Base-by-base conservation (phyloP, 2,329 filamentous ascomycete species). In the Aureobasidium vineae region DNA sequence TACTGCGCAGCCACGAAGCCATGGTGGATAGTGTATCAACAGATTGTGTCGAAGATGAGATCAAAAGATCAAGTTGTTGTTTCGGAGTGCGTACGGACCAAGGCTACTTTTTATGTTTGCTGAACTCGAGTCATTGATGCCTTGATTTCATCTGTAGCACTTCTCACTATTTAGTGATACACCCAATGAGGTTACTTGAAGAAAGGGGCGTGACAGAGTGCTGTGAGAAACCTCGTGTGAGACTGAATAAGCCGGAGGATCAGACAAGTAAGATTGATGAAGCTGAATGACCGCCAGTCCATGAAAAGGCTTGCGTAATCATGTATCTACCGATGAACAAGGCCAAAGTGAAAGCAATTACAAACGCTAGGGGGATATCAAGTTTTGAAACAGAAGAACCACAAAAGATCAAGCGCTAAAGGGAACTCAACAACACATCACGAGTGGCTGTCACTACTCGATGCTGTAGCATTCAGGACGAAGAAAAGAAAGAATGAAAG, bases 91-190 rank as follows among this genome's bases (percentile, higher is more conserved):
- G 43, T 49, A 47, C 43, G 57, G 41, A 49, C 57, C 43, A 61
- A 23, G 36, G 11, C 19, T 21, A 60, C 57, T 61, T 61, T 61
- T 61, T 61, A 59, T 59, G 57, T 61, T 61, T 61, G 57, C 57
- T 61, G 57, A 13, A n/a, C 43, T 49, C 38, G 57, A 61, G 41
- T 61, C 57, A 61, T 47, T 61, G 19, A 31, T 61, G 57, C 41
- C 41, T 61, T 38, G 11, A 26, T 49, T 61, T 61, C 57, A 61
- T 43, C 19, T 61, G 57, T 45, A 59, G 40, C 26, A 59, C 54
- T 45, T n/a, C 40, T 33, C 26, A 45, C 26, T 33, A 21, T 31
- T 45, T 4, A 31, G 38, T 45, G 8, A 23, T 45, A 49, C 28
- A 23, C n/a, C 43, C 6, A 61, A 28, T 61, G 41, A 61, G 28